Percentiles rank a stretch among this genome's conserved stretches.
These are phyloP conservation scores for Lentithecium fluviatile DNA, from an alignment of 495 filamentous ascomycete genomes.

Conservation along the genomic window DNA sequence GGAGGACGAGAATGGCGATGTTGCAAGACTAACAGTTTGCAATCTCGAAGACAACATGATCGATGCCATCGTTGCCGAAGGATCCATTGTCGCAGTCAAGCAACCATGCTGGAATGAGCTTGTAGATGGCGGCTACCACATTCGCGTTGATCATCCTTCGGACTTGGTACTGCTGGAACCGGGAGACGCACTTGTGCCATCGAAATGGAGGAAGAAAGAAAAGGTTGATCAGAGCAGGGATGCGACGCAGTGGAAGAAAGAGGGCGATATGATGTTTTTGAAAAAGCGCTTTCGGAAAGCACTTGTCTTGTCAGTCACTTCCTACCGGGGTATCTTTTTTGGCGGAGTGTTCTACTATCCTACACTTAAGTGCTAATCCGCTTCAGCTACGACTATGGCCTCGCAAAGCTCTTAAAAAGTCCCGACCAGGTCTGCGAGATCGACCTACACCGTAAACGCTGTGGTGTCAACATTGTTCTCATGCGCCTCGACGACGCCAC, in stretches of 20 bases:
- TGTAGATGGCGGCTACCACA: slow-evolving; percentile 25
- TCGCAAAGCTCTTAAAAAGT: background rate
- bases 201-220: background rate
- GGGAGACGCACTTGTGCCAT: slow-evolving; percentile 14
- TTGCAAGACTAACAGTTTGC: slow-evolving; percentile 23
- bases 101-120: slow-evolving; percentile 31
- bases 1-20: slow-evolving; percentile 33
- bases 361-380: too few relatives aligned
- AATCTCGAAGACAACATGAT: slow-evolving; percentile 30
- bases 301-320: slow-evolving; percentile 19
- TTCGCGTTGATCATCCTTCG: slow-evolving; percentile 37
- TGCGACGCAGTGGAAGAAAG: slow-evolving; percentile 29
- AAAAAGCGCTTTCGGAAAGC: slow-evolving; percentile 27
- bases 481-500: slow-evolving; percentile 25
- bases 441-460: slow-evolving; percentile 25
- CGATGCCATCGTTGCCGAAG: slow-evolving; percentile 16
- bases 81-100: slow-evolving; percentile 30
- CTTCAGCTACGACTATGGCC: slow-evolving; percentile 23
- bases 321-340: too few relatives aligned
- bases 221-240: slow-evolving; percentile 6
- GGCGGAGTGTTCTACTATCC: too few relatives aligned
- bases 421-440: background rate
- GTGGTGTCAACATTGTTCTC: slow-evolving; percentile 31
- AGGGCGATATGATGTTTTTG: slow-evolving; percentile 31
- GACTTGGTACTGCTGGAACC: slow-evolving; percentile 23